phyloP scores from a whole-genome alignment of 495 filamentous ascomycete genomes.

The Penicillium cinerascens region DNA sequence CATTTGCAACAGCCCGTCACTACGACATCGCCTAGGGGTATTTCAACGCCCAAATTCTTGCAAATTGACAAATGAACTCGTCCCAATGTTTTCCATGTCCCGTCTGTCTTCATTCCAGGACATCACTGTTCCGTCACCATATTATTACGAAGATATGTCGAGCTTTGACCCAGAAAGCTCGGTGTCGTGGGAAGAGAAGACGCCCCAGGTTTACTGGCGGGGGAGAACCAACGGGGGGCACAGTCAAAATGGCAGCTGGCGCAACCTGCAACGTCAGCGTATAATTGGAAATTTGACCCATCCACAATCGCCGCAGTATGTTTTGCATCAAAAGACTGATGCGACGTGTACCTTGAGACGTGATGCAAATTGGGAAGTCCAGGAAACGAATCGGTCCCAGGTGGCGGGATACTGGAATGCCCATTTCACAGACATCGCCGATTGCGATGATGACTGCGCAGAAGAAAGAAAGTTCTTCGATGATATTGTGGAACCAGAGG shows the following conservation, averaged over 20 bases:
- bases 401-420: slow-evolving; percentile 7
- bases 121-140: slow-evolving; percentile 13
- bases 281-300: slow-evolving; percentile 15
- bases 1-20: slow-evolving; percentile 13
- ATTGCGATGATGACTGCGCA: slow-evolving; percentile 14
- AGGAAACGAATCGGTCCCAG: background rate
- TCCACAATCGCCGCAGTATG: slow-evolving; percentile 1
- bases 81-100: slow-evolving; percentile 17
- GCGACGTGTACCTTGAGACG: background rate
- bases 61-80: slow-evolving; percentile 12
- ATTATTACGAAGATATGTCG: slow-evolving; percentile 2
- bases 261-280: slow-evolving; percentile 10
- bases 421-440: slow-evolving; percentile 8
- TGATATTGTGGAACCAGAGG: background rate
- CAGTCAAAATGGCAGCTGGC: slow-evolving; percentile 7
- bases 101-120: slow-evolving; percentile 15
- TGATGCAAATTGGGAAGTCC: slow-evolving; percentile 6
- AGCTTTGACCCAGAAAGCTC: background rate
- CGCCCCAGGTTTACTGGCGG: slow-evolving; percentile 39
- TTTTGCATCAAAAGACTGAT: background rate
- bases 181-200: slow-evolving; percentile 12
- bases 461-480: slow-evolving; percentile 9
- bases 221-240: slow-evolving; percentile 41
- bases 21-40: slow-evolving; percentile 15
- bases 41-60: slow-evolving; percentile 11